Conservation (phyloP, 2,329 filamentous ascomycete genomes). For the Phyllosticta capitalensis region DNA sequence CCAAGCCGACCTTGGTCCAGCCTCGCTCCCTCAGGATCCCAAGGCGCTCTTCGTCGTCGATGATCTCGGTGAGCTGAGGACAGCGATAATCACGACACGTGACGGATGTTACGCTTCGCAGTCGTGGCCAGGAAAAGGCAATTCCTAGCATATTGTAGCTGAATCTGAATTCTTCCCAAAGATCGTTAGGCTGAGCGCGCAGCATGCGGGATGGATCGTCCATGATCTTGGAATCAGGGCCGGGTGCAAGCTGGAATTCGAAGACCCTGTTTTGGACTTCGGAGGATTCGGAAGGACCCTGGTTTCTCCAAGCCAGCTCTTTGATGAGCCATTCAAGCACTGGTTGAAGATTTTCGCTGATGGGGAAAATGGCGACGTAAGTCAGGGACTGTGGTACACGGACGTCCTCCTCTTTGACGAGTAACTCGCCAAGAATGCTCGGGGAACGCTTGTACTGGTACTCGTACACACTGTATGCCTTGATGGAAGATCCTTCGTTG, state of each 20-base stretch:
- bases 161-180: conserved; percentile 23
- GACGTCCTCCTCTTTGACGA: background rate
- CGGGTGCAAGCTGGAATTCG: conserved; percentile 34
- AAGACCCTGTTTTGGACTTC: conserved; percentile 25
- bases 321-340: background rate
- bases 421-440: conserved; percentile 40
- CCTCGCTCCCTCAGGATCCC: background rate
- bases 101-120: background rate
- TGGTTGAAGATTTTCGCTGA: conserved; percentile 47
- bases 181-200: conserved; percentile 33
- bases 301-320: background rate
- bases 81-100: conserved; percentile 8
- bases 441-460: conserved; percentile 58
- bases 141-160: background rate
- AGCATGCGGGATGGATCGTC: conserved; percentile 29
- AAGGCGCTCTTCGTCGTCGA: conserved; percentile 2
- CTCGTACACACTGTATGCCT: conserved; percentile 61
- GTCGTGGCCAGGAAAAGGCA: background rate
- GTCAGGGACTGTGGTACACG: conserved; percentile 35
- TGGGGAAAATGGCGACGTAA: conserved; percentile 60
- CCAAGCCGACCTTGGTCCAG: conserved; percentile 2
- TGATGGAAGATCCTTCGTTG: conserved; percentile 68
- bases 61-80: background rate
- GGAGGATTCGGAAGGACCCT: background rate
- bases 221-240: conserved; percentile 29